A percentile compares a stretch with the other conserved stretches of the same genome.
Evolutionary conservation across 495 filamentous ascomycete species (phyloP).

Genomic region (Neurospora sp.): DNA sequence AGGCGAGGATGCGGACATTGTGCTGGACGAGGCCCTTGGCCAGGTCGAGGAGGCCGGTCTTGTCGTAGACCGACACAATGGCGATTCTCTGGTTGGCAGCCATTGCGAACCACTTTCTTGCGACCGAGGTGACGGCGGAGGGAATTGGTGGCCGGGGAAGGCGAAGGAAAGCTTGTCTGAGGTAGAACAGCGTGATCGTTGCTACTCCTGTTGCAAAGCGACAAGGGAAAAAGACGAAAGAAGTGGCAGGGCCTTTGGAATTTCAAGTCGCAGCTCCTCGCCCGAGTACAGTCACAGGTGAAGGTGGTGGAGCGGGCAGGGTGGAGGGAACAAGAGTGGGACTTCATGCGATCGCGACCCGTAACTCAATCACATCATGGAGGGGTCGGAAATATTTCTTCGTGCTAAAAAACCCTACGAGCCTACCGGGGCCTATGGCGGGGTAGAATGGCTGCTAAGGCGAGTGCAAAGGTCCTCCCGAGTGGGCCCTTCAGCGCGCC

Average conservation of each 20-base stretch:
- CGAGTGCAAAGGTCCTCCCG: background rate
- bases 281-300: background rate
- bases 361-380: background rate
- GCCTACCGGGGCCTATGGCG: constrained; percentile 8
- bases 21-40: constrained; percentile 88
- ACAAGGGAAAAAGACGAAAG: background rate
- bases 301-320: background rate
- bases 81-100: constrained; percentile 45
- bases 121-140: constrained; percentile 1
- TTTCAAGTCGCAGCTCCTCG: background rate
- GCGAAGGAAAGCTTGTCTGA: background rate
- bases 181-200: background rate
- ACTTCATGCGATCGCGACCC: background rate
- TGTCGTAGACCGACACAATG: constrained; percentile 96
- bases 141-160: background rate
- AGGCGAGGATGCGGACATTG: constrained; percentile 85
- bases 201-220: background rate
- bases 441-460: constrained; percentile 1
- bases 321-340: background rate
- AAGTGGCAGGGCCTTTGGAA: background rate
- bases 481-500: constrained; percentile 2
- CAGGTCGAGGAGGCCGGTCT: constrained; percentile 91
- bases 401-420: background rate
- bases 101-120: constrained; percentile 21
- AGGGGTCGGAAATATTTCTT: constrained; percentile 8